phyloP scores from a whole-genome alignment of 2,329 filamentous ascomycete genomes.

The Fusarium nisikadoi region DNA sequence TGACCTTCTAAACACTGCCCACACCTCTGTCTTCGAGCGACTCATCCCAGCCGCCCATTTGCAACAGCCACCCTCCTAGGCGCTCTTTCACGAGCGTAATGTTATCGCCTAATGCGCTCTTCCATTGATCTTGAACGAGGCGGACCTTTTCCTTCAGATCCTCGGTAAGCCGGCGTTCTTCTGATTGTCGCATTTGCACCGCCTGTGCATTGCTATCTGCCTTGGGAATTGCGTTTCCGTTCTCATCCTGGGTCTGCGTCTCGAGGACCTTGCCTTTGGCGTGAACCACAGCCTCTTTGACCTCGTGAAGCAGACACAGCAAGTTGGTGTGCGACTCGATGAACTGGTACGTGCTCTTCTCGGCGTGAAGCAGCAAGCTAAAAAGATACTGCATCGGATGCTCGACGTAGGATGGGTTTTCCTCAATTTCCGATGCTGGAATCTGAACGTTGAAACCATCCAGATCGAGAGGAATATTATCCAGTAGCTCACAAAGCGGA shows the following conservation, averaged over 20 bases:
- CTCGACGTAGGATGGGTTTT: slow-evolving; percentile 83
- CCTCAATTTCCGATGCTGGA: slow-evolving; percentile 80
- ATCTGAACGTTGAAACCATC: slow-evolving; percentile 78
- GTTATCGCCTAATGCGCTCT: slow-evolving; percentile 82
- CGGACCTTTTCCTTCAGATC: slow-evolving; percentile 95
- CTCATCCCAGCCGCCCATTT: slow-evolving; percentile 91
- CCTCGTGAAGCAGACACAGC: slow-evolving; percentile 89
- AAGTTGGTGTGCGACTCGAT: slow-evolving; percentile 95
- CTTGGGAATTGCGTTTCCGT: slow-evolving; percentile 46
- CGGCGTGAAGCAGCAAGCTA: slow-evolving; percentile 83
- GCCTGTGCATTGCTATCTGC: slow-evolving; percentile 55
- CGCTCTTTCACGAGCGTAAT: slow-evolving; percentile 78
- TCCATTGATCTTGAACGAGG: slow-evolving; percentile 91
- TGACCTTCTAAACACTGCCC: slow-evolving; percentile 53
- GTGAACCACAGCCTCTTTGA: slow-evolving; percentile 80
- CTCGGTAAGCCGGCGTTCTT: slow-evolving; percentile 78
- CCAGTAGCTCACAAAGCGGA: slow-evolving; percentile 78
- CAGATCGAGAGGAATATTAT: slow-evolving; percentile 76
- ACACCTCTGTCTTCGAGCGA: slow-evolving; percentile 69
- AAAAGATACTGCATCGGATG: slow-evolving; percentile 93
- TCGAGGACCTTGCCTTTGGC: slow-evolving; percentile 76
- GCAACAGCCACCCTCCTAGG: slow-evolving; percentile 77
- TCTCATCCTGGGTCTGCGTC: slow-evolving; percentile 64
- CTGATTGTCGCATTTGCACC: slow-evolving; percentile 69
- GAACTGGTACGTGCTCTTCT: slow-evolving; percentile 95